These are phyloP conservation scores for Xylariaceae sp. DNA, from an alignment of 2,329 filamentous ascomycete genomes.

Conservation along the genomic window DNA sequence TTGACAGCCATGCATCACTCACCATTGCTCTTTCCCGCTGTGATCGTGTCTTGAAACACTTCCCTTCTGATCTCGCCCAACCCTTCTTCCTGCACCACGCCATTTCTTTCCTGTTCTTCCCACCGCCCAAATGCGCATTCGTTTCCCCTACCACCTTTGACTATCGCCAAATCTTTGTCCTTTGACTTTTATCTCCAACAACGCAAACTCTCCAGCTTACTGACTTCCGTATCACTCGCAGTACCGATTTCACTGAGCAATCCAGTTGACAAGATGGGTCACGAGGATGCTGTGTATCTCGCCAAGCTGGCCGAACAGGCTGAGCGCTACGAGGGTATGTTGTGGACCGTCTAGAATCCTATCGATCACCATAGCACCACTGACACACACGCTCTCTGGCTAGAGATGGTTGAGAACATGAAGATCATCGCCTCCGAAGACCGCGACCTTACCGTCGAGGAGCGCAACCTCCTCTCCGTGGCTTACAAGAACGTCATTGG, in stretches of 20 bases:
- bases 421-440: conserved; percentile 92
- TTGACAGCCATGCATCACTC: not conserved
- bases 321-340: conserved; percentile 98
- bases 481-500: conserved; percentile 99
- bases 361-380: conserved; percentile 7
- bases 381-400: conserved; percentile 16
- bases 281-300: conserved; percentile 99
- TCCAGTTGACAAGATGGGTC: conserved; percentile 75
- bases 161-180: conserved; percentile 16
- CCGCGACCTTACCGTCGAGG: conserved; percentile 82
- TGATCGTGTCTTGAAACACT: not conserved
- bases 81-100: not conserved
- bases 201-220: conserved; percentile 3
- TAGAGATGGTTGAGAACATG: conserved; percentile 99
- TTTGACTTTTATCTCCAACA: not conserved
- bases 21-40: conserved; percentile 4
- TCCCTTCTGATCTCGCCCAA: not conserved
- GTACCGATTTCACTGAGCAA: conserved; percentile 18
- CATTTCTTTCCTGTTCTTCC: not conserved
- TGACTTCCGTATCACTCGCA: conserved; percentile 13
- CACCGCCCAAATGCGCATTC: conserved; percentile 6
- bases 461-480: conserved; percentile 95
- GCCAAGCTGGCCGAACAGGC: conserved; percentile 99
- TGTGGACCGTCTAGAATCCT: conserved; percentile 9
- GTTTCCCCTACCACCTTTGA: conserved; percentile 13